Evolutionary conservation across 257 asterid genomes (phyloP).

Genomic region (Ophiorrhiza pumila): DNA sequence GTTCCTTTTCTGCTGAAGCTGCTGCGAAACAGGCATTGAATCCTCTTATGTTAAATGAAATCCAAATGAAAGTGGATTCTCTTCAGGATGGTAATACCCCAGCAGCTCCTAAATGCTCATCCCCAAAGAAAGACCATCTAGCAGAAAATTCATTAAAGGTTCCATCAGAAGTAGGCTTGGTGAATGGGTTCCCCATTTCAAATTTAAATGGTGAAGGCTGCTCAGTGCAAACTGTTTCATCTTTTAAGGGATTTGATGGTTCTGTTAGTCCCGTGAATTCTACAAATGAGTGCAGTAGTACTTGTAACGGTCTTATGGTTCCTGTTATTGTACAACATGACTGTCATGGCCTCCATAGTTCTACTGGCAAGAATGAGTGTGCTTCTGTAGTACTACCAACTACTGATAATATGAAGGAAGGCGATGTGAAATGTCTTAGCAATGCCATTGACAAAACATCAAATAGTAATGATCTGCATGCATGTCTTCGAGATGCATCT

Average conservation of each 20-base stretch:
- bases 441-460: constrained; percentile 22
- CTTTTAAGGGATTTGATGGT: constrained; percentile 27
- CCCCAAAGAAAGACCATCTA: constrained; percentile 25
- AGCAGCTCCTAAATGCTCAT: constrained; percentile 21
- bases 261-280: constrained; percentile 21
- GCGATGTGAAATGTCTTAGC: constrained; percentile 18
- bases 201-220: constrained; percentile 18
- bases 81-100: constrained; percentile 24
- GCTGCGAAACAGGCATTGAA: constrained; percentile 28
- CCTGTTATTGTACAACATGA: constrained; percentile 27
- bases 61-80: constrained; percentile 23
- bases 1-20: constrained; percentile 27
- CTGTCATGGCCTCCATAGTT: constrained; percentile 18
- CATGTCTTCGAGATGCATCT: constrained; percentile 19
- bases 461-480: constrained; percentile 13
- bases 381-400: constrained; percentile 22
- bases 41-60: constrained; percentile 22
- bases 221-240: constrained; percentile 21
- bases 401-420: constrained; percentile 10
- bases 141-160: constrained; percentile 22
- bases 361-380: constrained; percentile 29
- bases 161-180: constrained; percentile 27
- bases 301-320: constrained; percentile 23
- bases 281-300: constrained; percentile 18
- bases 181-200: constrained; percentile 21